Base-by-base conservation (phyloP, 1,284 basidiomycete species). In the Ustilago loliicola region DNA sequence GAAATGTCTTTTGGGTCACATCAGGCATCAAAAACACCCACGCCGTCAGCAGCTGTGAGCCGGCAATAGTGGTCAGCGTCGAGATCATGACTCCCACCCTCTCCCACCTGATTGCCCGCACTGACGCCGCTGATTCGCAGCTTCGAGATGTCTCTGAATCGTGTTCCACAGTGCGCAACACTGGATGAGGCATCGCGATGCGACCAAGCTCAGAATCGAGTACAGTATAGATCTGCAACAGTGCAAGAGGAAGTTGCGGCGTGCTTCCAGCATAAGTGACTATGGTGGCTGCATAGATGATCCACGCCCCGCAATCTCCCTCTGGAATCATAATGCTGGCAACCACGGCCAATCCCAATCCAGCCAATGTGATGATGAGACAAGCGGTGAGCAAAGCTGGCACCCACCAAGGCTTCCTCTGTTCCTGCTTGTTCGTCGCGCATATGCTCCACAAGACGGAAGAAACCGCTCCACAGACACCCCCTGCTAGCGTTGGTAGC, bases 231-330 rank as follows among this genome's bases (percentile, higher is more conserved):
- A 65, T 65, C 62, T 71, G 62, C 15, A 65, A 27, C 29, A 70
- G 58, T 7, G 68, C 68, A n/a, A 70, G 68, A 3, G 68, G 68
- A 3, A 70, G 61, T 47, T 70, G 68, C 36, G 68, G 68, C 5
- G 53, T 64, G 53, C 61, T 70, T 0, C 68, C 68, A 1, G 52
- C 36, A 27, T 42, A 61, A 2, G 68, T 65, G 4, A 65, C 58
- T 9, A 32, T 29, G 3, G 68, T 65, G 7, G 68, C 57, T 7
- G 47, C 40, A 34, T 65, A 70, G 30, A 70, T 57, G 47, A 60
- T 57, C 68, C 68, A 70, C 13, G 15, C 42, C 4, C 58, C 61
- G 38, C 57, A 51, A 13, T 48, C 36, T 6, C 47, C 61, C 1
- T 54, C 38, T 2, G 68, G 68, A 0, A 70, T 61, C 45, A 65